Conservation (phyloP, 2,329 filamentous ascomycete species). For the Penicillium sp. region DNA sequence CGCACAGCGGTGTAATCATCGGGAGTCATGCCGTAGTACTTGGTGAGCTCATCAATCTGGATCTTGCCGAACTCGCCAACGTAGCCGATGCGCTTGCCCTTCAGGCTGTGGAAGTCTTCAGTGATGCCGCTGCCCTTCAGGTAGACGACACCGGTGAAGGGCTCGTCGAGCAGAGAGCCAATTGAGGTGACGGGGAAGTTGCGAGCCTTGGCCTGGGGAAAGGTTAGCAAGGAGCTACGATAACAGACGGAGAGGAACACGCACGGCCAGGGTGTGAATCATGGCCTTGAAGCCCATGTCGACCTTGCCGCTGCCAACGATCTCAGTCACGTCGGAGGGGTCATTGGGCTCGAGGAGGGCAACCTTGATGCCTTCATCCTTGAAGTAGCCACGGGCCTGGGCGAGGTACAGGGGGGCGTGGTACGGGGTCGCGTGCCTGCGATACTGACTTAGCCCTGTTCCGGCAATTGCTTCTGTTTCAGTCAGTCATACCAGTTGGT, state of each 20-base stretch:
- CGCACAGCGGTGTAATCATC: constrained; percentile 70
- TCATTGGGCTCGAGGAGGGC: constrained; percentile 74
- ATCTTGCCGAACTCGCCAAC: constrained; percentile 79
- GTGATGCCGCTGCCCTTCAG: constrained; percentile 71
- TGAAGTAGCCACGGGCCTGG: constrained; percentile 69
- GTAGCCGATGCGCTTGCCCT: constrained; percentile 73
- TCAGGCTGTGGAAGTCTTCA: constrained; percentile 67
- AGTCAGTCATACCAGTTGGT: constrained; percentile 65
- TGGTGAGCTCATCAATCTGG: constrained; percentile 75
- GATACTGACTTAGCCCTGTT: constrained; percentile 28
- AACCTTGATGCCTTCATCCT: constrained; percentile 71
- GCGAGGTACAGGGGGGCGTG: constrained; percentile 73
- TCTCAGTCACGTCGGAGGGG: constrained; percentile 76
- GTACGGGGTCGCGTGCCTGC: constrained; percentile 75
- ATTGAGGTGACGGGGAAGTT: constrained; percentile 68
- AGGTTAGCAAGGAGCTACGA: constrained; percentile 3
- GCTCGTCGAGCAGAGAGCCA: constrained; percentile 71
- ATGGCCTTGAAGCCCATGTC: constrained; percentile 79
- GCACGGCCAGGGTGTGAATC: constrained; percentile 72
- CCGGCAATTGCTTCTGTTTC: background rate
- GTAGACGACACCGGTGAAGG: constrained; percentile 74
- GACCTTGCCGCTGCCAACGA: constrained; percentile 70
- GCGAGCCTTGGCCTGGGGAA: constrained; percentile 64
- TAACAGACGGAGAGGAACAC: constrained; percentile 16
- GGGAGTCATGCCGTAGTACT: constrained; percentile 69